Evolutionary conservation across 2,329 filamentous ascomycete genomes (phyloP), one percentile per base, ranked within the genome.

Genomic region (Alternaria arborescens): DNA sequence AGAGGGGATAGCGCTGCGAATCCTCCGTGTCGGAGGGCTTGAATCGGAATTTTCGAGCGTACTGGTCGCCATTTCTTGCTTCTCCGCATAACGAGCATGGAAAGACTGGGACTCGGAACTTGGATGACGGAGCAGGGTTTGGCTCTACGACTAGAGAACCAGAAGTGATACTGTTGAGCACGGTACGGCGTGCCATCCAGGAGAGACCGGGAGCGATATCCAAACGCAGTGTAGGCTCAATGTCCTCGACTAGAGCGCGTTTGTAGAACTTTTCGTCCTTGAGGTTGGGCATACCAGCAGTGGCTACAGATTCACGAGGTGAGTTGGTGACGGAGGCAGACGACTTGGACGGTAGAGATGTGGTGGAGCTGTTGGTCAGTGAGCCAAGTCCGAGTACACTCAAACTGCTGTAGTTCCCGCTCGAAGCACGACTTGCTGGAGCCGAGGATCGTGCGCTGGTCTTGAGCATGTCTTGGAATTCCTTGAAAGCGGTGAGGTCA

Each of bases 181-280:
- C 93, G 6, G 90, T 91, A 58, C 95, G 89, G 46, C 94, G 90
- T 50, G 92, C 93, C 47, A 99, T 86, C 93, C 95, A 99, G 0
- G 93, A 97, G 28, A 99, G 86, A 0, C 94, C 92, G 0, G 95
- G 95, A 0, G 95, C 94, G 3, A 88, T 86, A 77, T 99, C 95
- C 4, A 99, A 86, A 42, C 95, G 89, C 10, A 99, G 82, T 0
- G 95, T 97, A 0, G 95, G 95, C 75, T 99, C 95, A 58, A 99
- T 92, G 73, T 99, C 95, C 77, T 99, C 95, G 20, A 88, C 85
- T 26, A 98, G 80, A 6, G 89, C 89, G 47, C 95, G 89, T 81
- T 98, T 98, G 82, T 94, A 99, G 75, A 98, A 99, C 66, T 91
- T 92, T 28, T 91, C 92, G 58, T 98, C 95, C 74, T 95, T 97